Base-by-base conservation (phyloP, 129 eudicot genomes). In the Centella asiatica region DNA sequence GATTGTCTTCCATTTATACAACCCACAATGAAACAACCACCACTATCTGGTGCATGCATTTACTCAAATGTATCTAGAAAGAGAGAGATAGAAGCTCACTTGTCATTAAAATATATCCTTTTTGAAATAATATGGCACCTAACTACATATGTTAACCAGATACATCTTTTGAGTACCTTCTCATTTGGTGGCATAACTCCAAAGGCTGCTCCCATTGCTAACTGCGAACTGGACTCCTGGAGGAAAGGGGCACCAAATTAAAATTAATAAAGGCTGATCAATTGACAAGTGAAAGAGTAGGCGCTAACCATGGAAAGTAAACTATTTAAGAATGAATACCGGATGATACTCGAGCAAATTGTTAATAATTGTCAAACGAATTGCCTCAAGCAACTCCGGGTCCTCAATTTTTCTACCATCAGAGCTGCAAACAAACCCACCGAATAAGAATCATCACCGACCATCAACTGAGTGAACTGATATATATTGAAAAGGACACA, bases 201-300 rank as follows among this genome's bases (percentile, higher is more conserved):
- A 65, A 92, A 92, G 69, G 98, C 85, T 70, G 81, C 88, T 61
- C 95, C 98, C 98, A 92, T 74, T 8, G 95, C 95, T 74, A 92
- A 69, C 66, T 80, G 94, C 28, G 77, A 70, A 69, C 98, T 92
- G 57, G 98, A 92, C 66, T 92, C 98, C 94, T 87, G 81, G 36
- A 67, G 50, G 49, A 54, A 49, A 46, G n/a, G n/a, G n/a, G n/a
- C n/a, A n/a, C n/a, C n/a, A n/a, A 68, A 59, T 49, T 57, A 45
- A 60, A 57, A 24, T 63, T 11, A 34, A 29, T 52, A 49, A 27
- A 62, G 50, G 17, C 34, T 69, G 42, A 40, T 2, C 8, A 67
- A 28, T 20, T 10, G 6, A 25, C 12, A 60, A 31, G 25, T 23
- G 11, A 17, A 2, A 19, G 48, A 29, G 26, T 18, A 57, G 57